These are phyloP conservation scores for Dactylellina leptospora DNA, from an alignment of 2,329 filamentous ascomycete genomes.

Conservation along the genomic window DNA sequence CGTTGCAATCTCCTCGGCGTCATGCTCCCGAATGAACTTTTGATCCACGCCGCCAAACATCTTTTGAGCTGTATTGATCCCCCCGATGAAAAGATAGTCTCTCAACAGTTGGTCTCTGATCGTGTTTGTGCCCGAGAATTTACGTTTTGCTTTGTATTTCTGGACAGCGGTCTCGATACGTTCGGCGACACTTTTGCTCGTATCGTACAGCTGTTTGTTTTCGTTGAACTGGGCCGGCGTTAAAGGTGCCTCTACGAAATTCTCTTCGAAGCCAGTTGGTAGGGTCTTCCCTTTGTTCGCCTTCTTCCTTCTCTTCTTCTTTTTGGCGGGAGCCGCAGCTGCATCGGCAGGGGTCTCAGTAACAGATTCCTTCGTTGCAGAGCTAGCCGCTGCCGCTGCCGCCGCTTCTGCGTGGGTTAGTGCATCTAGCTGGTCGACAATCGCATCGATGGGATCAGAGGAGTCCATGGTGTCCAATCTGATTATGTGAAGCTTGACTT, in stretches of 20 bases:
- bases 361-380: conserved; percentile 17
- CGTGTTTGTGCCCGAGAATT: conserved; percentile 66
- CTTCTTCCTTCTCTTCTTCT: conserved; percentile 61
- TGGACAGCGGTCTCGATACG: conserved; percentile 87
- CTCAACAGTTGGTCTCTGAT: conserved; percentile 73
- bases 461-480: conserved; percentile 17
- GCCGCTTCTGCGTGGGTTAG: conserved; percentile 7
- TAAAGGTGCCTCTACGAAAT: conserved; percentile 80
- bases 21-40: conserved; percentile 70
- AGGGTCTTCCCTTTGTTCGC: conserved; percentile 59
- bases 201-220: conserved; percentile 74
- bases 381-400: background rate
- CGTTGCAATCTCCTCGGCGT: conserved; percentile 71
- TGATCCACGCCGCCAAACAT: conserved; percentile 72
- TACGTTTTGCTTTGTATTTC: conserved; percentile 79
- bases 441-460: conserved; percentile 30
- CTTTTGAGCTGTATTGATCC: conserved; percentile 72
- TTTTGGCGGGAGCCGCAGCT: conserved; percentile 40
- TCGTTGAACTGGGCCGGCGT: conserved; percentile 73
- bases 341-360: conserved; percentile 6
- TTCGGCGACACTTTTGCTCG: conserved; percentile 52
- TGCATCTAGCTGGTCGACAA: conserved; percentile 45
- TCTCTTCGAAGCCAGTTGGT: conserved; percentile 79
- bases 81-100: conserved; percentile 83
- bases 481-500: background rate